Conservation (phyloP, 2,329 filamentous ascomycete species). For the Fusarium sp. region DNA sequence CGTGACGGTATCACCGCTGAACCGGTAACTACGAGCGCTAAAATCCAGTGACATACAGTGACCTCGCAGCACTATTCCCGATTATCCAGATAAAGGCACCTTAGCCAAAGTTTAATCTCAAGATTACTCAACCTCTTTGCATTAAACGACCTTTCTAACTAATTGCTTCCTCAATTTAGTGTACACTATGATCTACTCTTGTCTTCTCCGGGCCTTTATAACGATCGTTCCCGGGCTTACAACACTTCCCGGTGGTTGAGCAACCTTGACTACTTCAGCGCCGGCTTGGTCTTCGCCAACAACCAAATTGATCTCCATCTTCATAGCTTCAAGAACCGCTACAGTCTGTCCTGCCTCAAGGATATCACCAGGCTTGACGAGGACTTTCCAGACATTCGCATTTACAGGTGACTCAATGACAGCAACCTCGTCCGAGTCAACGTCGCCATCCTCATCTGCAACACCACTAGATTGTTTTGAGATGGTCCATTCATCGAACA, state of each 20-base stretch:
- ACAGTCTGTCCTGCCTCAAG: neutral
- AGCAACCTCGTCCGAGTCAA: neutral
- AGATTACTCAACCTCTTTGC: neutral
- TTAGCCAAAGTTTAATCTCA: neutral
- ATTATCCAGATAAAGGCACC: neutral
- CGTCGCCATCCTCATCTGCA: neutral
- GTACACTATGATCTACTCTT: neutral
- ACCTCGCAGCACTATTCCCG: neutral
- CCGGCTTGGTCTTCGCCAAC: neutral
- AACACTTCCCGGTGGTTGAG: neutral
- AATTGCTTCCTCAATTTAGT: neutral
- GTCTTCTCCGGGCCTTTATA: neutral
- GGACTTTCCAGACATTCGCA: neutral
- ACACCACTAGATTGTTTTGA: neutral
- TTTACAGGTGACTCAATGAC: neutral
- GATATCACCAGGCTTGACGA: neutral
- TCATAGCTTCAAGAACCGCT: neutral
- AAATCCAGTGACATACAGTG: neutral
- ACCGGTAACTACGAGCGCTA: neutral
- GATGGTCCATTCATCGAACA: neutral
- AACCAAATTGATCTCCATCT: neutral
- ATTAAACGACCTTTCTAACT: neutral
- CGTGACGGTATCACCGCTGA: neutral
- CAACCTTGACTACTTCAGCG: neutral
- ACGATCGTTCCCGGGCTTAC: neutral